phyloP scores from a whole-genome alignment of 2,329 filamentous ascomycete species.

The Paraphaeosphaeria sporulosa region DNA sequence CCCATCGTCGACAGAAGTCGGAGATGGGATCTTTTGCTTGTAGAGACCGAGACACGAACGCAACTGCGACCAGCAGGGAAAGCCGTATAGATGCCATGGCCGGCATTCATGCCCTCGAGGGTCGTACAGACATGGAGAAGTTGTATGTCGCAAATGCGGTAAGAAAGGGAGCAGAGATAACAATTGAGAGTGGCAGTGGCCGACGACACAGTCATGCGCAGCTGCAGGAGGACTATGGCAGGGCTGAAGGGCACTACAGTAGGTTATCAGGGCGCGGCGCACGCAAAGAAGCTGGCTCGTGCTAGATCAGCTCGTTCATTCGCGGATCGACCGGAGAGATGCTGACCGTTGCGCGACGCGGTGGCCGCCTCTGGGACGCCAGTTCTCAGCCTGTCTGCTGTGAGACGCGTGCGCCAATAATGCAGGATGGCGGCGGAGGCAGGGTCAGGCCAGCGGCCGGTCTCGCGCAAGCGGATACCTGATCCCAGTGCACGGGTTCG shows the following conservation, averaged over 20 bases:
- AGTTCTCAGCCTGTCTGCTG: slow-evolving; percentile 31
- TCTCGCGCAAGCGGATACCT: slow-evolving; percentile 16
- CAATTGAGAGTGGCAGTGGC: slow-evolving; percentile 12
- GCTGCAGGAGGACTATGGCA: slow-evolving; percentile 31
- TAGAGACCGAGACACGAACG: slow-evolving; percentile 34
- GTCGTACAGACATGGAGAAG: slow-evolving; percentile 28
- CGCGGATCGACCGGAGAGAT: slow-evolving; percentile 26
- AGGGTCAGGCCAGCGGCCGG: slow-evolving; percentile 27
- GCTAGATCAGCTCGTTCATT: slow-evolving; percentile 22
- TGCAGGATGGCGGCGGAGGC: too few relatives aligned
- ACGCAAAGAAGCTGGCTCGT: slow-evolving; percentile 24
- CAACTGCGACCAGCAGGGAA: slow-evolving; percentile 36
- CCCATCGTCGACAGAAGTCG: slow-evolving; percentile 59
- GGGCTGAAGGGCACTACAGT: slow-evolving; percentile 34
- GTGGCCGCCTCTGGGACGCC: slow-evolving; percentile 26
- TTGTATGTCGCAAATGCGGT: slow-evolving; percentile 21
- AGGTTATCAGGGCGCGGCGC: slow-evolving; percentile 24
- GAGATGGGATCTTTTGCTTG: slow-evolving; percentile 58
- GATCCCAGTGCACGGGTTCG: slow-evolving; percentile 14
- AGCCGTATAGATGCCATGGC: slow-evolving; percentile 42
- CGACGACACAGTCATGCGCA: slow-evolving; percentile 19
- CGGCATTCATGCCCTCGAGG: slow-evolving; percentile 33
- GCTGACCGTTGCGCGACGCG: slow-evolving; percentile 38
- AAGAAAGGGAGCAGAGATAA: slow-evolving; percentile 21
- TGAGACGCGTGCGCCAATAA: slow-evolving; percentile 38